phyloP scores from a whole-genome alignment of 257 asterid species.

The Solanum gandarillasii region DNA sequence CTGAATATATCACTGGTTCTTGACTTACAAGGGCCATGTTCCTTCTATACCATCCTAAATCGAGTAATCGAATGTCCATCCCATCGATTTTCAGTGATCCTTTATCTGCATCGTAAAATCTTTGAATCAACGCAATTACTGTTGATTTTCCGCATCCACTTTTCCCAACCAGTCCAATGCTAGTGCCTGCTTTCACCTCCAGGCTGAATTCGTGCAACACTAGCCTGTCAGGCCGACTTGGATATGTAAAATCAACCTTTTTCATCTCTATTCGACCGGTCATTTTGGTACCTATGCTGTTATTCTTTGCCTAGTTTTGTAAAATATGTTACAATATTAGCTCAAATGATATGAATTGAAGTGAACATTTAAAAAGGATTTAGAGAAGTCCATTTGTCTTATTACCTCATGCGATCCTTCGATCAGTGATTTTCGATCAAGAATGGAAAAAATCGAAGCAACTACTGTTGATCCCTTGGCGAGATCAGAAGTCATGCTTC shows the following conservation, averaged over 20 bases:
- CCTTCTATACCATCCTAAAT: slow-evolving; percentile 53
- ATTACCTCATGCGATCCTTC: slow-evolving; percentile 33
- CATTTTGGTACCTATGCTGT: slow-evolving; percentile 20
- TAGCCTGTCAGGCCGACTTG: slow-evolving; percentile 35
- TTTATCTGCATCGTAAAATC: slow-evolving; percentile 54
- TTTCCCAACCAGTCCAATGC: slow-evolving; percentile 70
- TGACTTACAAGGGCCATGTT: slow-evolving; percentile 80
- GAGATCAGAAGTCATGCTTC: slow-evolving; percentile 89
- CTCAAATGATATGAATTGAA: neutral
- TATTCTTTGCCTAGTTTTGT: slow-evolving; percentile 25
- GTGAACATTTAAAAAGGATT: neutral
- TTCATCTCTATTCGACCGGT: slow-evolving; percentile 52
- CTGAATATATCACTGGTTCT: slow-evolving; percentile 73
- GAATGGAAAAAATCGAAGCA: slow-evolving; percentile 56
- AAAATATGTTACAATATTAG: neutral
- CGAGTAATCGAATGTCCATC: slow-evolving; percentile 44
- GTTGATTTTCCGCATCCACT: slow-evolving; percentile 91
- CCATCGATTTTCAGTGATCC: slow-evolving; percentile 59
- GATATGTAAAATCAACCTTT: slow-evolving; percentile 60
- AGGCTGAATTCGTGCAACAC: slow-evolving; percentile 45
- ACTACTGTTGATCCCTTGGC: slow-evolving; percentile 80
- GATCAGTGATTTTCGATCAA: slow-evolving; percentile 56
- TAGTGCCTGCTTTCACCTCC: slow-evolving; percentile 60
- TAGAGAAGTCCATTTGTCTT: slow-evolving; percentile 1
- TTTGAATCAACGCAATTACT: slow-evolving; percentile 54